Percentiles rank a stretch among this genome's conserved stretches.
phyloP scores from a whole-genome alignment of 495 filamentous ascomycete species.

The Xylaria venustula region DNA sequence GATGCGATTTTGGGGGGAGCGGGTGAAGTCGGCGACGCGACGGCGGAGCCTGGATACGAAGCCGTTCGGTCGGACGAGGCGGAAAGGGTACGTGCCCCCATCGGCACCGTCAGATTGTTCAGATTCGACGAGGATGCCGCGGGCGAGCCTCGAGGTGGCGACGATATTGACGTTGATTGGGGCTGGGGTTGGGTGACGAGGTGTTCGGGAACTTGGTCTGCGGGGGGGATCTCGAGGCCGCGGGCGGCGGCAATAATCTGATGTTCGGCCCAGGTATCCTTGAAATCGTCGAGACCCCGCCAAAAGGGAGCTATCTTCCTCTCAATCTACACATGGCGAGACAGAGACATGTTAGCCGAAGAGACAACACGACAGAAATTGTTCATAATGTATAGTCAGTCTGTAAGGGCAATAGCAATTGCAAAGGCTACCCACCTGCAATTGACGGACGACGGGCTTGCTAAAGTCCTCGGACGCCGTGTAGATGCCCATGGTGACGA shows the following conservation, averaged over 20 bases:
- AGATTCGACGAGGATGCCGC: constrained; percentile 42
- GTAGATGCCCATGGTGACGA: constrained; percentile 93
- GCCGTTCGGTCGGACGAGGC: constrained; percentile 63
- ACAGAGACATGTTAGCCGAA: constrained; percentile 18
- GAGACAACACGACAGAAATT: not conserved
- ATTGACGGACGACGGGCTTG: constrained; percentile 82
- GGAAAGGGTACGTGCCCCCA: constrained; percentile 71
- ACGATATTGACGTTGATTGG: no score
- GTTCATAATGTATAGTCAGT: no score
- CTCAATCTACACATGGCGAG: constrained; percentile 64
- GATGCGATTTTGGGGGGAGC: constrained; percentile 31
- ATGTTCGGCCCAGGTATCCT: constrained; percentile 85
- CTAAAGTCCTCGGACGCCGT: constrained; percentile 90
- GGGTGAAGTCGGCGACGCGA: constrained; percentile 58
- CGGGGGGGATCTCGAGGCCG: constrained; percentile 77
- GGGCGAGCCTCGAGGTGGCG: constrained; percentile 35
- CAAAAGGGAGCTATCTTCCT: constrained; percentile 91
- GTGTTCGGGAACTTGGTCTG: constrained; percentile 76
- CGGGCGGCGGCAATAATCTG: constrained; percentile 90
- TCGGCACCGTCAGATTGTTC: constrained; percentile 71
- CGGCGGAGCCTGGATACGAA: constrained; percentile 48
- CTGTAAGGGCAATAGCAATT: no score
- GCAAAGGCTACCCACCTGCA: constrained; percentile 88
- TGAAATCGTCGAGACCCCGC: constrained; percentile 87
- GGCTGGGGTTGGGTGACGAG: constrained; percentile 50